Percentiles rank a stretch among this genome's conserved stretches.
Conservation (phyloP, 2,329 filamentous ascomycete genomes). For the Venturia nashicola region DNA sequence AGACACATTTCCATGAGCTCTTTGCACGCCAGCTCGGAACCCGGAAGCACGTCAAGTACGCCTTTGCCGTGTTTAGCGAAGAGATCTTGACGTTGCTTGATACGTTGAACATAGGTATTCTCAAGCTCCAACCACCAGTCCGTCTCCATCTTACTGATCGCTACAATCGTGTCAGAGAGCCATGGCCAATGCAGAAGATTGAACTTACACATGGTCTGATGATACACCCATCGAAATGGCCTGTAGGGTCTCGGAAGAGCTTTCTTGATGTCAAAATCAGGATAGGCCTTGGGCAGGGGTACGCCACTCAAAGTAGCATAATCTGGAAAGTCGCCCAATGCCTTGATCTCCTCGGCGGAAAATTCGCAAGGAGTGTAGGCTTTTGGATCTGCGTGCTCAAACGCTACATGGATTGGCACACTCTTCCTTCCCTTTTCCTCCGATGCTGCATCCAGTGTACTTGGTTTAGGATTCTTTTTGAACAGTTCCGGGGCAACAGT, state of each 20-base stretch:
- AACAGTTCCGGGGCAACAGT: slow-evolving; percentile 18
- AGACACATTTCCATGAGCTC: slow-evolving; percentile 80
- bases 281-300: slow-evolving; percentile 52
- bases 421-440: neutral
- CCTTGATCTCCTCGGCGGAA: slow-evolving; percentile 54
- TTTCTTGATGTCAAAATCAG: slow-evolving; percentile 53
- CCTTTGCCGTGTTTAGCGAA: slow-evolving; percentile 49
- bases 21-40: slow-evolving; percentile 67
- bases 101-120: slow-evolving; percentile 53
- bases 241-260: slow-evolving; percentile 65
- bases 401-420: slow-evolving; percentile 15
- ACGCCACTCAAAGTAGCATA: slow-evolving; percentile 66
- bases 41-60: slow-evolving; percentile 58
- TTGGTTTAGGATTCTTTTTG: slow-evolving; percentile 16
- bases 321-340: slow-evolving; percentile 65
- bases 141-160: slow-evolving; percentile 58
- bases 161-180: neutral
- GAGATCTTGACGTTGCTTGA: slow-evolving; percentile 55
- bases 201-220: slow-evolving; percentile 78
- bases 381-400: slow-evolving; percentile 16
- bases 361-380: slow-evolving; percentile 56
- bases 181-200: neutral
- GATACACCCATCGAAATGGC: slow-evolving; percentile 73
- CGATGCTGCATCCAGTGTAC: neutral
- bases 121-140: slow-evolving; percentile 90